Conservation (phyloP, 176 grass and related monocot species). For the Musa troglodytarum region DNA sequence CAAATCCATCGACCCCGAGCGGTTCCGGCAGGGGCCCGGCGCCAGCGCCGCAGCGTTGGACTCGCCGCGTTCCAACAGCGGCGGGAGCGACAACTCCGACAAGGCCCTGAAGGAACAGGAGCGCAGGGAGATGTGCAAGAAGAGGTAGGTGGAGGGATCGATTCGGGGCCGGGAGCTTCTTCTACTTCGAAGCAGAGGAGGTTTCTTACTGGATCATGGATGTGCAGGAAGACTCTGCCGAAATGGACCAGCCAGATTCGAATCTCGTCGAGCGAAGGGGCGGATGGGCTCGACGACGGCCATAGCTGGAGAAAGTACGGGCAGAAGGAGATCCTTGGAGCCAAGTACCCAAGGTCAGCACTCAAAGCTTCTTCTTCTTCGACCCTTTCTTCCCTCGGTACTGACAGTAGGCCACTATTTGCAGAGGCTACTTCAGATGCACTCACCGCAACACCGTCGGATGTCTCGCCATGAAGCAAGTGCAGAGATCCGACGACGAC, state of each 20-base stretch:
- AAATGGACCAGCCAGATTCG: slow-evolving; percentile 38
- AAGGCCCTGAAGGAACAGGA: slow-evolving; percentile 18
- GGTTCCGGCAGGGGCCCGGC: slow-evolving; percentile 6
- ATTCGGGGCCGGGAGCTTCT: not conserved
- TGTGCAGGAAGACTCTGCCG: slow-evolving; percentile 39
- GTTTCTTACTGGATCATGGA: not conserved
- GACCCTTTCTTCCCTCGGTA: not conserved
- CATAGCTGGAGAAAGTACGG: slow-evolving; percentile 78
- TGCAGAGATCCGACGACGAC: slow-evolving; percentile 74
- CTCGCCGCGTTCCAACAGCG: slow-evolving; percentile 51
- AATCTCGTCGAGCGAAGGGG: not conserved
- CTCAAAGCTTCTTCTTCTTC: not conserved
- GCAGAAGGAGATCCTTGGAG: slow-evolving; percentile 65
- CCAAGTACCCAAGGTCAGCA: slow-evolving; percentile 51
- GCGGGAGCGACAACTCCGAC: slow-evolving; percentile 15
- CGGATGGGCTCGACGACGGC: slow-evolving; percentile 37
- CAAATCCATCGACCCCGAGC: slow-evolving; percentile 31
- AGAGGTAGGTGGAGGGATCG: slow-evolving; percentile 31
- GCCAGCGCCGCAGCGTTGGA: slow-evolving; percentile 15
- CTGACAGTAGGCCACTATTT: not conserved
- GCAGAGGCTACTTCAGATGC: slow-evolving; percentile 86
- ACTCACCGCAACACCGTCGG: slow-evolving; percentile 44
- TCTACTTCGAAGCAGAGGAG: too few relatives aligned
- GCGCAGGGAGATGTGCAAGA: slow-evolving; percentile 28
- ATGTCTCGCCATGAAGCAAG: slow-evolving; percentile 69